Evolutionary conservation across 495 filamentous ascomycete species (phyloP), one percentile per base, ranked within the genome.

Genomic region (Penicillium riverlandense): DNA sequence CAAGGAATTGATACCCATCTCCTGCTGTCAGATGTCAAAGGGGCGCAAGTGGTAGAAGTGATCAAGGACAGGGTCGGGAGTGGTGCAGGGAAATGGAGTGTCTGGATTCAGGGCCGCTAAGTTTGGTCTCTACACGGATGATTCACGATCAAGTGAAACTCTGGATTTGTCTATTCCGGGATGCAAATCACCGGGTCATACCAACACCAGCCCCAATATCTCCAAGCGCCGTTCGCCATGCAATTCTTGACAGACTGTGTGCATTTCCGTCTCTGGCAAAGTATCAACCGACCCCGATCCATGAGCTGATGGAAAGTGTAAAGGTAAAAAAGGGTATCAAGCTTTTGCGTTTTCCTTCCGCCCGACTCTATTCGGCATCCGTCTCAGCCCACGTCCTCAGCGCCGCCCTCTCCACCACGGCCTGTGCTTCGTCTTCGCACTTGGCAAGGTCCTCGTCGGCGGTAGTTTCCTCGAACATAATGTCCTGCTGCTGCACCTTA

Each of bases 401-500:
- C 40, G 70, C 63, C 9, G 72, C 71, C 32, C 71, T 49, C 47
- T 77, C 70, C 35, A 63, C 67, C 11, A 76, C 59, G 1, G 62
- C 62, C 29, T 63, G 65, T 38, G 72, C 71, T 44, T 77, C 70
- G 29, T 60, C 55, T 49, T 75, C 71, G 44, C 65, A 69, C 44
- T 53, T 60, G 28, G 40, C 44, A 40, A 76, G 65, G 36, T 67
- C 70, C 42, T 62, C 52, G 35, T 57, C 48, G 10, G 68, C 59
- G 9, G 67, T 66, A 12, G 60, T 57, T 47, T 71, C 63, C 43
- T 76, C 72, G 29, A 77, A 76, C 12, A 58, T 40, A 27, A 65
- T 65, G 15, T 77, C 72, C 33, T 75, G 69, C 47, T 75, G 70
- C 40, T 75, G 69, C 8, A 74, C 59, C 46, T 74, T 77, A 35